Percentiles rank a stretch among this genome's conserved stretches.
These are phyloP conservation scores for Raffaelea arxii DNA, from an alignment of 2,329 filamentous ascomycete genomes.

Conservation along the genomic window DNA sequence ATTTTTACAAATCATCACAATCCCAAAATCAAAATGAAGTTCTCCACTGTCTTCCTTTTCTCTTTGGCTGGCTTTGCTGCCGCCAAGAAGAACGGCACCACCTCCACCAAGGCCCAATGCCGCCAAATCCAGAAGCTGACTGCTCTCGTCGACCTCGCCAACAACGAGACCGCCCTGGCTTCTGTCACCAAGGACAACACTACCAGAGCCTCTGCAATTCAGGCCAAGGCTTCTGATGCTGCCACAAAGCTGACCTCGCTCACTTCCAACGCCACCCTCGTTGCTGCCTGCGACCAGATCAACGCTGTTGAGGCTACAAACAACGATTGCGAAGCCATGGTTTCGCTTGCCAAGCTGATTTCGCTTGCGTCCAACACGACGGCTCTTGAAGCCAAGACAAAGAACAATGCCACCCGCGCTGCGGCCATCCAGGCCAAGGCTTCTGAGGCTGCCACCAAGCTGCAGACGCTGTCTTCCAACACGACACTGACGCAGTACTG, in stretches of 20 bases:
- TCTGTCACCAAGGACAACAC: slow-evolving; percentile 17
- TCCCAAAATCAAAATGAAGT: background rate
- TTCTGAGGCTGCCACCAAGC: slow-evolving; percentile 18
- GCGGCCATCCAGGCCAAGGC: slow-evolving; percentile 27
- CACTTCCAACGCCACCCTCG: slow-evolving; percentile 27
- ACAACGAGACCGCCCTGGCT: background rate
- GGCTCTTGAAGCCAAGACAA: slow-evolving; percentile 20
- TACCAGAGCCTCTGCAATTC: slow-evolving; percentile 17
- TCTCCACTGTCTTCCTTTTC: background rate
- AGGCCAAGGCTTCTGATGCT: slow-evolving; percentile 16
- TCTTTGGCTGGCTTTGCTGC: background rate
- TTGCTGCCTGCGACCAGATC: slow-evolving; percentile 23
- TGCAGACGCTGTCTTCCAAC: slow-evolving; percentile 23
- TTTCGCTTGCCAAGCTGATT: slow-evolving; percentile 15
- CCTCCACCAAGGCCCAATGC: background rate
- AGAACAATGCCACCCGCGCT: slow-evolving; percentile 26
- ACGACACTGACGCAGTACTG: slow-evolving; percentile 19
- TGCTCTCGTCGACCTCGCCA: background rate
- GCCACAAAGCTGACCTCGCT: slow-evolving; percentile 15
- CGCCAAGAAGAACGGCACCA: background rate
- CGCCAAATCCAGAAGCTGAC: background rate
- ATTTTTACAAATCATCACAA: no score
- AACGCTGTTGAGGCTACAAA: slow-evolving; percentile 18
- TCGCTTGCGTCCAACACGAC: slow-evolving; percentile 25
- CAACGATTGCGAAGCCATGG: slow-evolving; percentile 20